Percentiles rank a stretch among this genome's conserved stretches.
phyloP scores from a whole-genome alignment of 1,139 yeast species.

The Yamadazyma aaseri region DNA sequence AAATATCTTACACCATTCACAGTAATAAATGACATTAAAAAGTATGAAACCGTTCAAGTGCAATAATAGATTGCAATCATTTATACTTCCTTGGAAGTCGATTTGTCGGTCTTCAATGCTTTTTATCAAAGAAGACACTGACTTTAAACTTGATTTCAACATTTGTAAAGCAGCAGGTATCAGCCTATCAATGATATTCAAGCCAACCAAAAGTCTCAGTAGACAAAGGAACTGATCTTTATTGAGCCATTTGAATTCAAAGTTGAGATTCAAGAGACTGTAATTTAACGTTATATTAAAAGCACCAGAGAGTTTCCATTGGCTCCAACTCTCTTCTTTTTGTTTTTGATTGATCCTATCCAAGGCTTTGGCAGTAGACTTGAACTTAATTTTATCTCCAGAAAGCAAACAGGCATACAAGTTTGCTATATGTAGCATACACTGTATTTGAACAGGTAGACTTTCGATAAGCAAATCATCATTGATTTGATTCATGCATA shows the following conservation, averaged over 20 bases:
- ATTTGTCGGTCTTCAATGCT: no score
- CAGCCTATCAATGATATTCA: background rate
- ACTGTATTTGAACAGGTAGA: conserved; percentile 18
- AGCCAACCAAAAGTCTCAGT: background rate
- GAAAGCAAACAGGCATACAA: background rate
- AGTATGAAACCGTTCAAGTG: background rate
- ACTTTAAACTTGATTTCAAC: conserved; percentile 3
- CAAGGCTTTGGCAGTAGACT: conserved; percentile 13
- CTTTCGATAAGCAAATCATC: conserved; percentile 25
- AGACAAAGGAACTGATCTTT: conserved; percentile 24
- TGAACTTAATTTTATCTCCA: background rate
- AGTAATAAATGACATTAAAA: background rate
- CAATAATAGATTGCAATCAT: no score
- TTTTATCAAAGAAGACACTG: no score
- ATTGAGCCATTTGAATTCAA: conserved; percentile 11
- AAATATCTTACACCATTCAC: conserved; percentile 1
- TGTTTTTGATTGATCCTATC: conserved; percentile 26
- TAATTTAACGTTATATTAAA: background rate
- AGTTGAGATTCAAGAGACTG: background rate
- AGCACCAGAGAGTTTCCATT: conserved; percentile 9
- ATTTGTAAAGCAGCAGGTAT: background rate
- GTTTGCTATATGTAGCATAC: conserved; percentile 1
- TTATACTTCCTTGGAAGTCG: background rate
- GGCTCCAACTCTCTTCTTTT: conserved; percentile 10
- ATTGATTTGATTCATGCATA: conserved; percentile 10